phyloP scores from a whole-genome alignment of 1,284 basidiomycete species.

The Ustilago curta region DNA sequence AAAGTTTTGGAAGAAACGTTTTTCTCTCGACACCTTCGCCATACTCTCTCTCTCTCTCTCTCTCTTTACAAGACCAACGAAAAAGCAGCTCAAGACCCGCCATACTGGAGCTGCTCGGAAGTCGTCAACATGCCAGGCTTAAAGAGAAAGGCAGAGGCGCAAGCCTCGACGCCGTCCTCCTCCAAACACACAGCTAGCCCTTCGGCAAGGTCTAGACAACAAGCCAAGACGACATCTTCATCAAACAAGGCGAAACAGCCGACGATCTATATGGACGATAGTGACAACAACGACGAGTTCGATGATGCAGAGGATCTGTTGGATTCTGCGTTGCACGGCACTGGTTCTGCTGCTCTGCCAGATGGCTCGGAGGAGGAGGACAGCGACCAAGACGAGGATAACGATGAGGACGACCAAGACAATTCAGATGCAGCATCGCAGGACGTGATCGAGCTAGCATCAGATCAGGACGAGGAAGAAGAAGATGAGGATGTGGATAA shows the following conservation, averaged over 20 bases:
- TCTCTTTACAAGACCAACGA: too few relatives aligned
- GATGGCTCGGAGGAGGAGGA: constrained; percentile 51
- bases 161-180: constrained; percentile 22
- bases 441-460: constrained; percentile 36
- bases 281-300: constrained; percentile 61
- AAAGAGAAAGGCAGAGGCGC: constrained; percentile 48
- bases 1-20: constrained; percentile 25
- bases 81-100: not conserved
- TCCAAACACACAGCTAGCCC: constrained; percentile 28
- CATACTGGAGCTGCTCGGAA: not conserved
- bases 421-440: constrained; percentile 29
- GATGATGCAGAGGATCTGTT: constrained; percentile 62
- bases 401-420: constrained; percentile 29
- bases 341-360: constrained; percentile 42
- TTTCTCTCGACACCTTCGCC: constrained; percentile 11
- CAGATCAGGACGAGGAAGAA: constrained; percentile 34
- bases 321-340: constrained; percentile 42
- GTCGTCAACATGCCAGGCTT: constrained; percentile 42
- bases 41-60: too few relatives aligned
- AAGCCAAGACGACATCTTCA: constrained; percentile 11
- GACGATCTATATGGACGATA: constrained; percentile 28
- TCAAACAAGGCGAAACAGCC: constrained; percentile 13
- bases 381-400: constrained; percentile 48
- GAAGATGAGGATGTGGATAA: constrained; percentile 15
- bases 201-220: constrained; percentile 16